Conservation (phyloP, 164 flowering plant genomes). For the Taxillus chinensis region DNA sequence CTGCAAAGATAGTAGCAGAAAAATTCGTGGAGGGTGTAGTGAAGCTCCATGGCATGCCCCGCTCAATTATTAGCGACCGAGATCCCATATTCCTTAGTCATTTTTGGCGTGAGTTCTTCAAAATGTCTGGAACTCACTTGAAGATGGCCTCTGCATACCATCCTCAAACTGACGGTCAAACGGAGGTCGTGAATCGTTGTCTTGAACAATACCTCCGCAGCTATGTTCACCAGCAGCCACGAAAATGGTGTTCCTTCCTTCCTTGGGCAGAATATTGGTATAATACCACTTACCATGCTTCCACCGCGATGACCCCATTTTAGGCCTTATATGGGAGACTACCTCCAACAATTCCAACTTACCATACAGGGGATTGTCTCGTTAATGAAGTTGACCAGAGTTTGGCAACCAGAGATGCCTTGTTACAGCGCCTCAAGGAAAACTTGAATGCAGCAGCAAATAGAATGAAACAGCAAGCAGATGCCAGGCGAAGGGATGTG, state of each 20-base stretch:
- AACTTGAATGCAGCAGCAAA: neutral
- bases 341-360: neutral
- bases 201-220: neutral
- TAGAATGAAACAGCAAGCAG: neutral
- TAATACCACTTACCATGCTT: neutral
- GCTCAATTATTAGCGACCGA: neutral
- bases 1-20: neutral
- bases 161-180: neutral
- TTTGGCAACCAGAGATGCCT: neutral
- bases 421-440: neutral
- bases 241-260: neutral
- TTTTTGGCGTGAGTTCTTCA: neutral
- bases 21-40: neutral
- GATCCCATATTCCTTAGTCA: neutral
- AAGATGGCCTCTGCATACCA: neutral
- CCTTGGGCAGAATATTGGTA: neutral
- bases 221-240: neutral
- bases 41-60: neutral
- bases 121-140: neutral
- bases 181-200: neutral
- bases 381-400: neutral
- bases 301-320: neutral
- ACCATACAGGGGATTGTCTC: neutral
- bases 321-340: neutral
- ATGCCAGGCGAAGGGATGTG: neutral